Percentiles rank a stretch among this genome's conserved stretches.
Evolutionary conservation across 2,329 filamentous ascomycete genomes (phyloP).

Genomic region (Colletotrichum orbiculare): DNA sequence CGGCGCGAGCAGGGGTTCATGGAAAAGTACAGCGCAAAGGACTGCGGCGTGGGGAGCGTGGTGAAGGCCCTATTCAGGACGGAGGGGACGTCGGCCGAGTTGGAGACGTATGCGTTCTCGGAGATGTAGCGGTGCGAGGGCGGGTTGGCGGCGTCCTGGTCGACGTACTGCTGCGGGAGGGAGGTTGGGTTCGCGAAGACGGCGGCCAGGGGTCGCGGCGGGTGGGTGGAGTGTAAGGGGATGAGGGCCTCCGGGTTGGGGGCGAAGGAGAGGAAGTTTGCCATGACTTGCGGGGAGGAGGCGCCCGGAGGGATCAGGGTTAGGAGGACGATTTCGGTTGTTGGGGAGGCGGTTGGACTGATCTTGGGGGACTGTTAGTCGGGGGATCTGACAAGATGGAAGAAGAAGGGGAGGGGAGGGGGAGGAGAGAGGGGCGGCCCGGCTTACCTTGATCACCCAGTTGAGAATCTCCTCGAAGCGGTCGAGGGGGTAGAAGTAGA

Average conservation of each 20-base stretch:
- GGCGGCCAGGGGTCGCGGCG: slow-evolving; percentile 42
- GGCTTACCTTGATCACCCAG: slow-evolving; percentile 56
- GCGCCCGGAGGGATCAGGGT: slow-evolving; percentile 43
- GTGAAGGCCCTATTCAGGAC: slow-evolving; percentile 60
- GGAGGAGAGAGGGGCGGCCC: too few species aligned
- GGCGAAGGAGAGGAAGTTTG: slow-evolving; percentile 55
- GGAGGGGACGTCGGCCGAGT: slow-evolving; percentile 56
- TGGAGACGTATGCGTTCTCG: slow-evolving; percentile 62
- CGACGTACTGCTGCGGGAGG: slow-evolving; percentile 53
- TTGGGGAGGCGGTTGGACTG: slow-evolving; percentile 47
- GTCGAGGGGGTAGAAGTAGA: slow-evolving; percentile 59
- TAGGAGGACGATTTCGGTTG: slow-evolving; percentile 54
- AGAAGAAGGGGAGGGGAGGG: slow-evolving; percentile 2
- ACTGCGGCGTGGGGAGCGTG: slow-evolving; percentile 56
- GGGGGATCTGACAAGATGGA: not conserved
- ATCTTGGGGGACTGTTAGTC: slow-evolving; percentile 37
- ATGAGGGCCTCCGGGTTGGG: slow-evolving; percentile 39
- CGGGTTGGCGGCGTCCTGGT: slow-evolving; percentile 60
- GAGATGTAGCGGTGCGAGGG: slow-evolving; percentile 58
- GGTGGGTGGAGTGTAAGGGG: slow-evolving; percentile 27
- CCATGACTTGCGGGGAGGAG: slow-evolving; percentile 46
- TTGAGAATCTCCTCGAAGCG: slow-evolving; percentile 57
- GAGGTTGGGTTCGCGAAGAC: slow-evolving; percentile 51
- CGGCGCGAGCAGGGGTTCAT: slow-evolving; percentile 59
- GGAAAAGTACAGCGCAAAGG: slow-evolving; percentile 60